phyloP scores from a whole-genome alignment of 352 stramenopile species.

The Globisporangium recalcitrans region DNA sequence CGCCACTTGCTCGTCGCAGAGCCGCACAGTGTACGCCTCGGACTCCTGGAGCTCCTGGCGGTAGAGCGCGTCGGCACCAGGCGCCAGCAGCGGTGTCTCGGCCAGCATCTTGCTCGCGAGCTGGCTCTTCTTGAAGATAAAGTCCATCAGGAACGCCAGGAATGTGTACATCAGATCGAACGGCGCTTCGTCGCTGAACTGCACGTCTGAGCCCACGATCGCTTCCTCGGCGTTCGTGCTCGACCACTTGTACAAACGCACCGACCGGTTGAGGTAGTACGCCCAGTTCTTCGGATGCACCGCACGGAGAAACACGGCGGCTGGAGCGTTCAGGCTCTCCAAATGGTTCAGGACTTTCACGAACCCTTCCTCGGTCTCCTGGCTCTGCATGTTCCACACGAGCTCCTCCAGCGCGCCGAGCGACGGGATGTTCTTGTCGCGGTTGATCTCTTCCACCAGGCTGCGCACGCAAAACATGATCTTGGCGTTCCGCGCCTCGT shows the following conservation, averaged over 20 bases:
- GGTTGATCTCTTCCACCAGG: slow-evolving; percentile 59
- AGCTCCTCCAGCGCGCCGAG: slow-evolving; percentile 54
- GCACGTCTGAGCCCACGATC: slow-evolving; percentile 48
- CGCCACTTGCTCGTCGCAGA: slow-evolving; percentile 69
- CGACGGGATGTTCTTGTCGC: slow-evolving; percentile 73
- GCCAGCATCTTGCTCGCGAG: slow-evolving; percentile 44
- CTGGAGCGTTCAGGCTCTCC: slow-evolving; percentile 49
- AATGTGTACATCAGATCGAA: slow-evolving; percentile 81
- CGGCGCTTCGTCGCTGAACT: slow-evolving; percentile 62
- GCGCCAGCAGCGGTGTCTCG: slow-evolving; percentile 45
- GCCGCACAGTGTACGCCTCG: slow-evolving; percentile 52
- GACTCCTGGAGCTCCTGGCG: slow-evolving; percentile 57
- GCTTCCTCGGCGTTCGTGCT: slow-evolving; percentile 56
- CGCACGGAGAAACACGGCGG: slow-evolving; percentile 52
- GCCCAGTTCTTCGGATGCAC: slow-evolving; percentile 72
- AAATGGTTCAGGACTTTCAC: slow-evolving; percentile 44
- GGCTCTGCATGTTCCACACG: slow-evolving; percentile 61
- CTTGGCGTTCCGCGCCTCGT: slow-evolving; percentile 52
- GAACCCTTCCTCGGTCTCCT: slow-evolving; percentile 62
- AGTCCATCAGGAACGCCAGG: slow-evolving; percentile 75
- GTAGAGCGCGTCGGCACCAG: slow-evolving; percentile 57
- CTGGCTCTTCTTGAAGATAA: slow-evolving; percentile 68
- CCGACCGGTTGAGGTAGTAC: slow-evolving; percentile 57
- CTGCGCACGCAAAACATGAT: slow-evolving; percentile 76
- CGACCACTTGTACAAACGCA: slow-evolving; percentile 66